phyloP scores from a whole-genome alignment of 768 basidiomycete species.

The Macrocybe gigantea region DNA sequence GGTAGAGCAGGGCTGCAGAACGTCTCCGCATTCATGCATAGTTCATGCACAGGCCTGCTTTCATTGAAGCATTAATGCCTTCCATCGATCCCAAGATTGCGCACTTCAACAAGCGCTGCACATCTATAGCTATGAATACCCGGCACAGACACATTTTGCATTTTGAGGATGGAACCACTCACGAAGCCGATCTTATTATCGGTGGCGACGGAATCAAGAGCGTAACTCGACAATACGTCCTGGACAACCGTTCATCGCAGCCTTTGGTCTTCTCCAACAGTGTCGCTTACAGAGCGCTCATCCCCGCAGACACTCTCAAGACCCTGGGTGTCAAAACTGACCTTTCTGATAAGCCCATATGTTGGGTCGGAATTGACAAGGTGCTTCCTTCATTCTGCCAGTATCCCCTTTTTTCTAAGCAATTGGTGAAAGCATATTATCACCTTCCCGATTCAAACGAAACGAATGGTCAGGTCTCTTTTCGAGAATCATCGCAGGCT shows the following conservation, averaged over 20 bases:
- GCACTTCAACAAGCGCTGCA: constrained; percentile 49
- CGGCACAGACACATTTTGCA: constrained; percentile 27
- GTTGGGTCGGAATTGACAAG: constrained; percentile 40
- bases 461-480: constrained; percentile 28
- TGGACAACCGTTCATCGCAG: constrained; percentile 15
- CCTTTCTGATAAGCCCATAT: constrained; percentile 26
- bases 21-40: neutral
- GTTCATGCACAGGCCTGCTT: constrained; percentile 33
- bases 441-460: constrained; percentile 40
- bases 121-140: constrained; percentile 20
- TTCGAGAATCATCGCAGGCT: neutral
- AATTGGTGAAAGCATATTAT: constrained; percentile 40
- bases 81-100: constrained; percentile 33
- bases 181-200: constrained; percentile 42
- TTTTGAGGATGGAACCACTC: constrained; percentile 43
- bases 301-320: constrained; percentile 32
- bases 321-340: constrained; percentile 37
- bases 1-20: constrained; percentile 9
- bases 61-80: constrained; percentile 41
- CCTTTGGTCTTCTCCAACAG: constrained; percentile 37
- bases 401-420: neutral
- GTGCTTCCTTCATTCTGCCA: constrained; percentile 19
- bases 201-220: constrained; percentile 54
- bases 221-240: constrained; percentile 30
- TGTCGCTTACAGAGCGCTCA: constrained; percentile 43